phyloP scores from a whole-genome alignment of 2,329 filamentous ascomycete genomes.

The Diaporthe humulicola region DNA sequence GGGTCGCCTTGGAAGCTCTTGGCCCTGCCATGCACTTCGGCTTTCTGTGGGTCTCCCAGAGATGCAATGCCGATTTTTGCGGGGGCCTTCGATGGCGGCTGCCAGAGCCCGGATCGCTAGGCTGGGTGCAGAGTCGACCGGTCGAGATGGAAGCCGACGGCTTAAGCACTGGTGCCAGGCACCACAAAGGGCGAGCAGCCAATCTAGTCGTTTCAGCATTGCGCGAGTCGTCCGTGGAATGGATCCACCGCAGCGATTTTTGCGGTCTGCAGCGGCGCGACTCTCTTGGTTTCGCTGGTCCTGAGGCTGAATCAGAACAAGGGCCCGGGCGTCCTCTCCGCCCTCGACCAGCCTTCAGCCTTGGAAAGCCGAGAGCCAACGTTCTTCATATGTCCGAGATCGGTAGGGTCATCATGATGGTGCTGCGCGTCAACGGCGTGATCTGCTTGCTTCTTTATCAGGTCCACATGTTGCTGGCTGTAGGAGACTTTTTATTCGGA shows the following conservation, averaged over 20 bases:
- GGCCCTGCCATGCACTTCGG: conserved; percentile 34
- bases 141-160: conserved; percentile 31
- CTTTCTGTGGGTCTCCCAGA: conserved; percentile 37
- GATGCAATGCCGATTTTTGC: conserved; percentile 32
- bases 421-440: conserved; percentile 2
- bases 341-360: conserved; percentile 17
- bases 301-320: conserved; percentile 28
- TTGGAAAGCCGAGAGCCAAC: conserved; percentile 30
- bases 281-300: not conserved
- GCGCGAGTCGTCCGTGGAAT: not conserved
- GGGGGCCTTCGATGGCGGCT: conserved; percentile 31
- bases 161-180: conserved; percentile 28
- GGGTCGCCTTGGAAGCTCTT: not conserved
- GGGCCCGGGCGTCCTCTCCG: conserved; percentile 13
- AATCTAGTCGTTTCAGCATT: conserved; percentile 11
- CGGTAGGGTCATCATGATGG: conserved; percentile 42
- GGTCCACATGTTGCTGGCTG: not conserved
- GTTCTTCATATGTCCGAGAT: conserved; percentile 20
- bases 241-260: conserved; percentile 16
- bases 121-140: conserved; percentile 34
- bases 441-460: not conserved
- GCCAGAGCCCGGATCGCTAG: conserved; percentile 12
- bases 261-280: conserved; percentile 28
- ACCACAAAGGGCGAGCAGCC: conserved; percentile 13
- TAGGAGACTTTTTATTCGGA: not conserved